Evolutionary conservation across 257 asterid genomes (phyloP).

Genomic region (Plantago major): DNA sequence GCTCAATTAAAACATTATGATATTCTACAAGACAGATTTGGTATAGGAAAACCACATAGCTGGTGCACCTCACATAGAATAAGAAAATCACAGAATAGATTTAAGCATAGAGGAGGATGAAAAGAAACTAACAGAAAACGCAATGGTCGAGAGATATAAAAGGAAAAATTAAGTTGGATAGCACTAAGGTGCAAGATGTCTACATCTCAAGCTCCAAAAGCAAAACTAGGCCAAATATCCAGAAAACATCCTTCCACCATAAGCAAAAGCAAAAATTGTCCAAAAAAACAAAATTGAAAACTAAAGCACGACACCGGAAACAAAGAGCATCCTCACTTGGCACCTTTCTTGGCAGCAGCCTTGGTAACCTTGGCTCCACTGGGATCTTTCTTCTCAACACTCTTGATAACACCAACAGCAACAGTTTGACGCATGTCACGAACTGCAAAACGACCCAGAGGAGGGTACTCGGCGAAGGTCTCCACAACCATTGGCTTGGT

Average conservation of each 20-base stretch:
- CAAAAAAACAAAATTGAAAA: neutral
- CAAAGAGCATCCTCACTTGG: constrained; percentile 37
- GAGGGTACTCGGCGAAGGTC: constrained; percentile 39
- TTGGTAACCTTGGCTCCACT: constrained; percentile 31
- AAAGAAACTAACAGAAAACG: neutral
- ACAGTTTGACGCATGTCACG: constrained; percentile 31
- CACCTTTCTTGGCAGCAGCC: constrained; percentile 81
- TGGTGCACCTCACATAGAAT: too few species aligned
- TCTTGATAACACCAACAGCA: constrained; percentile 29
- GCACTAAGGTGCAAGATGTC: neutral
- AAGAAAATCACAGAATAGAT: too few species aligned
- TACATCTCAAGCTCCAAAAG: neutral
- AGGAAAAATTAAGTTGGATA: neutral
- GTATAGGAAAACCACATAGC: too few species aligned
- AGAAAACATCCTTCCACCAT: neutral
- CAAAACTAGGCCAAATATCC: neutral
- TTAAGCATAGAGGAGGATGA: too few species aligned
- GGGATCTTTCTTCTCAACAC: constrained; percentile 27
- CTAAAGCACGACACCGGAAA: neutral
- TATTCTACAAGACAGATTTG: too few species aligned
- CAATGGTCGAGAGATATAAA: neutral
- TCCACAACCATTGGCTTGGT: constrained; percentile 85
- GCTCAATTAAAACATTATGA: too few species aligned
- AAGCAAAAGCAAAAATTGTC: neutral
- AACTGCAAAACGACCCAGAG: constrained; percentile 29